Conservation (phyloP, 192 early-diverging fungal genomes). For the Jimgerdemannia lactiflua region DNA sequence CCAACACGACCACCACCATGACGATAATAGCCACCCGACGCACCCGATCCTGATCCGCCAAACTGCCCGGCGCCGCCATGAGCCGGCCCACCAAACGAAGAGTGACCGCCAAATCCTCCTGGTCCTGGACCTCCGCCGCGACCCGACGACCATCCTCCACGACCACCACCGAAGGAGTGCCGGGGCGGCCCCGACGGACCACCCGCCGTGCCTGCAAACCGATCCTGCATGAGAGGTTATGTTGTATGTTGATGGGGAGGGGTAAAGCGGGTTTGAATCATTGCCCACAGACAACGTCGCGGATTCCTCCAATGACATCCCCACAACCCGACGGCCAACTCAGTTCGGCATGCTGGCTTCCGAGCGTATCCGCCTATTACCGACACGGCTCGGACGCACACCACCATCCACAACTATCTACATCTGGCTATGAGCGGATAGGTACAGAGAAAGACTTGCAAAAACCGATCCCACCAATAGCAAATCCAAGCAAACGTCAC, state of each 20-base stretch:
- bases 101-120: neutral
- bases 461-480: constrained; percentile 9
- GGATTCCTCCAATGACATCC: neutral
- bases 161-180: constrained; percentile 7
- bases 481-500: neutral
- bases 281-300: neutral
- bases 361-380: neutral
- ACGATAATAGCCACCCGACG: constrained; percentile 12
- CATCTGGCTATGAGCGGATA: constrained; percentile 4
- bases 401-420: neutral
- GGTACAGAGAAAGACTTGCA: neutral
- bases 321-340: neutral
- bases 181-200: constrained; percentile 20
- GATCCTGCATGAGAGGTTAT: constrained; percentile 18
- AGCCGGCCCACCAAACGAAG: constrained; percentile 3
- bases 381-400: neutral
- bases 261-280: constrained; percentile 10
- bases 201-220: constrained; percentile 16
- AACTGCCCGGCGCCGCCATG: constrained; percentile 13
- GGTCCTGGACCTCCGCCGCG: constrained; percentile 4
- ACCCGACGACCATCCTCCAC: constrained; percentile 4
- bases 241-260: constrained; percentile 11
- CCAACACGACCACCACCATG: constrained; percentile 6
- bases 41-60: constrained; percentile 5
- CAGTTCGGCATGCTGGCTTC: too few species aligned